Evolutionary conservation across 257 asterid genomes (phyloP).

Genomic region (Nyctanthes arbortristis): DNA sequence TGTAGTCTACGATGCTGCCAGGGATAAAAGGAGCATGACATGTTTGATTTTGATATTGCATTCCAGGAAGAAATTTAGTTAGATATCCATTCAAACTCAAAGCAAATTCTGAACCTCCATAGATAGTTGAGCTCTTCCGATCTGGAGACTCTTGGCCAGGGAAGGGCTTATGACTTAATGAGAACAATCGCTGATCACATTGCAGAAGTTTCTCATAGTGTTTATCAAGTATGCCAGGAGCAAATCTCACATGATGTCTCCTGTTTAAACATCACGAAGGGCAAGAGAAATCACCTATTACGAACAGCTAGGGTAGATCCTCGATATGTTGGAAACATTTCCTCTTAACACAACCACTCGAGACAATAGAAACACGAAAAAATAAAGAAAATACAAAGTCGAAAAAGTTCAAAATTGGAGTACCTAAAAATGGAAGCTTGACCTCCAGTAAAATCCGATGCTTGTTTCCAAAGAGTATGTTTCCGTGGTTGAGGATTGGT

Average conservation of each 20-base stretch:
- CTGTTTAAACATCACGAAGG: constrained; percentile 32
- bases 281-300: neutral
- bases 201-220: constrained; percentile 56
- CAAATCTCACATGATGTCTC: constrained; percentile 52
- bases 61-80: constrained; percentile 2
- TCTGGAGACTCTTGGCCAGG: constrained; percentile 42
- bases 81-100: constrained; percentile 24
- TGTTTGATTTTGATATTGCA: constrained; percentile 2
- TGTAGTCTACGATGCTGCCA: neutral
- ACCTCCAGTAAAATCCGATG: constrained; percentile 69
- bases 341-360: too few species aligned
- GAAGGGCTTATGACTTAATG: constrained; percentile 43
- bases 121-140: constrained; percentile 34
- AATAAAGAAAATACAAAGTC: too few species aligned
- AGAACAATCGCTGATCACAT: constrained; percentile 33
- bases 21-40: neutral
- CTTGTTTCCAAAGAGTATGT: constrained; percentile 68
- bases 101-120: constrained; percentile 20
- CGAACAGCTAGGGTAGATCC: too few species aligned
- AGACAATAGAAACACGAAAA: too few species aligned
- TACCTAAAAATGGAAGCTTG: constrained; percentile 73
- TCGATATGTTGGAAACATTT: too few species aligned
- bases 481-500: constrained; percentile 66
- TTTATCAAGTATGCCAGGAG: constrained; percentile 50
- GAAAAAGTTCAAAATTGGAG: too few species aligned